These are phyloP conservation scores for Colletotrichum orchidophilum DNA, from an alignment of 2,329 filamentous ascomycete genomes.

Conservation along the genomic window DNA sequence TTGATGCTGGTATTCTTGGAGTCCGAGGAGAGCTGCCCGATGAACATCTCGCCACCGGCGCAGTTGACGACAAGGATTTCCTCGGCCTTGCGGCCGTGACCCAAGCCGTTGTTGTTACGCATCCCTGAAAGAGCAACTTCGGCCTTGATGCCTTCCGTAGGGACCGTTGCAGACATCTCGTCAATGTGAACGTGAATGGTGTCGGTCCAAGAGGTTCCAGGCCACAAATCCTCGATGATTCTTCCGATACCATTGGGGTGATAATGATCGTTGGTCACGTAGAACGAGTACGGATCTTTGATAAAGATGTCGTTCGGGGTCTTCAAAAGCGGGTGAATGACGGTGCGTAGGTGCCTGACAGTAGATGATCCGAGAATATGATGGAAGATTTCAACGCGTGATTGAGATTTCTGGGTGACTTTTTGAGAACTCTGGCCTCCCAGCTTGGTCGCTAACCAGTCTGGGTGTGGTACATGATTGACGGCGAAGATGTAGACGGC, in stretches of 20 bases:
- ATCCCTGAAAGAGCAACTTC: constrained; percentile 54
- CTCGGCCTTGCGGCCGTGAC: constrained; percentile 51
- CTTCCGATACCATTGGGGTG: constrained; percentile 59
- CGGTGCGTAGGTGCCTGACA: constrained; percentile 59
- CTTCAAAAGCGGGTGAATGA: constrained; percentile 60
- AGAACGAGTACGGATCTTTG: constrained; percentile 56
- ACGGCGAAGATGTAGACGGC: constrained; percentile 68
- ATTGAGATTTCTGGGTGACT: constrained; percentile 46
- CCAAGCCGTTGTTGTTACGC: constrained; percentile 66
- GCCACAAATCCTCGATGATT: constrained; percentile 55
- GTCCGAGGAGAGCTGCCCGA: constrained; percentile 42
- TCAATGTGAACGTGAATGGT: constrained; percentile 48
- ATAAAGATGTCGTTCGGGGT: constrained; percentile 69
- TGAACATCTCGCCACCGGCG: constrained; percentile 56
- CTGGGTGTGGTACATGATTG: constrained; percentile 65
- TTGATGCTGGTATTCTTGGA: constrained; percentile 44
- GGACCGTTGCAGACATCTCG: constrained; percentile 2
- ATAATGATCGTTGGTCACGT: constrained; percentile 69
- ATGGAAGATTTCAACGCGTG: constrained; percentile 65
- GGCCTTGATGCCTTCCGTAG: constrained; percentile 48
- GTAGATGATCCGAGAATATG: constrained; percentile 40
- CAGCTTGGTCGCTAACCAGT: constrained; percentile 41
- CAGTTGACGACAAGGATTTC: constrained; percentile 57
- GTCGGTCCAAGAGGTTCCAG: constrained; percentile 57
- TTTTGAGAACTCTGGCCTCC: constrained; percentile 43